A percentile compares a stretch with the other conserved stretches of the same genome.
Conservation (phyloP, 2,329 filamentous ascomycete genomes). For the Cytospora piceae region DNA sequence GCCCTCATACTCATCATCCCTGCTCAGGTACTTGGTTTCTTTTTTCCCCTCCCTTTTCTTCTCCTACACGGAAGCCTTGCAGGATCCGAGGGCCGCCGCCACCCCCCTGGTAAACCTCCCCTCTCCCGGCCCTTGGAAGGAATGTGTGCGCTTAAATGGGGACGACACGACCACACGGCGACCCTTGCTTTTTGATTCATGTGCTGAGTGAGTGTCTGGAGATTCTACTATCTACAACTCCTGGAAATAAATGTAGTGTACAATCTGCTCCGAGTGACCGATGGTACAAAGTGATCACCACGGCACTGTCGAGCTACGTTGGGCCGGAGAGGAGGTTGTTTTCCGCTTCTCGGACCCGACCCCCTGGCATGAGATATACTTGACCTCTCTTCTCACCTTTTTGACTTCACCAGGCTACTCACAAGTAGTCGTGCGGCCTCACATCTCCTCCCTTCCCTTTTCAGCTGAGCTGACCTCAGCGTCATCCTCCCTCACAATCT, state of each 20-base stretch:
- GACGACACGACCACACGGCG: neutral
- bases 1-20: neutral
- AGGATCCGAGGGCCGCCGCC: neutral
- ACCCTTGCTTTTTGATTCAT: neutral
- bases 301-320: neutral
- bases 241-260: too few species aligned
- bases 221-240: too few species aligned
- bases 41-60: neutral
- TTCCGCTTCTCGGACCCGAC: neutral
- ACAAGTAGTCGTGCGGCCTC: neutral
- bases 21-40: slow-evolving; percentile 1
- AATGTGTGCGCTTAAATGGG: neutral
- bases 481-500: neutral
- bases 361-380: neutral
- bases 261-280: neutral
- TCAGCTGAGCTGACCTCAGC: slow-evolving; percentile 4
- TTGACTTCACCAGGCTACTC: neutral
- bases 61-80: neutral
- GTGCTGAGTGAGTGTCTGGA: neutral
- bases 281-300: slow-evolving; percentile 1
- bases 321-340: neutral
- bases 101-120: neutral
- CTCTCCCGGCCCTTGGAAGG: neutral
- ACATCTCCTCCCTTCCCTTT: neutral
- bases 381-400: neutral